Evolutionary conservation across 371 early-diverging fungal species (phyloP), one percentile per base, ranked within the genome.

Genomic region (Syncephalastrum contaminatum): DNA sequence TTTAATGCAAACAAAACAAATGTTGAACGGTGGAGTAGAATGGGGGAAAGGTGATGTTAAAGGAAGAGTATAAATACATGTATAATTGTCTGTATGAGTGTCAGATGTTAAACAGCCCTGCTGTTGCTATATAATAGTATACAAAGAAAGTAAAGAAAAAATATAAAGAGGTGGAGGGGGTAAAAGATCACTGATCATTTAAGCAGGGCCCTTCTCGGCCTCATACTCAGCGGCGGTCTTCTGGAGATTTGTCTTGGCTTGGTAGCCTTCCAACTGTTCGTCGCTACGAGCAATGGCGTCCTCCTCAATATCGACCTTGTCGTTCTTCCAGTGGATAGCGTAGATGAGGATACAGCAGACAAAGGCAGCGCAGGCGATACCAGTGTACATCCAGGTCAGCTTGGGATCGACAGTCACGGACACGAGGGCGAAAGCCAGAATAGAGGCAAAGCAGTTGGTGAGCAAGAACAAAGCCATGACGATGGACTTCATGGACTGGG

Each of bases 381-480:
- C 79, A 19, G 77, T 83, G 62, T 83, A 86, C 63, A 85, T 66
- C 57, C 78, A 81, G 7, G 79, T 73, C 47, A 88, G 72, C 64
- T 85, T 73, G 54, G 88, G 88, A 53, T 86, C 85, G 20, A 75
- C 77, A 5, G 83, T 70, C 67, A 82, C 80, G 19, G 78, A 72
- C 43, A 85, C 88, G 49, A 89, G 63, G 53, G 80, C 70, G 63
- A 89, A 77, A 27, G 74, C 83, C 47, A 88, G 77, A 43, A 87
- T 64, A 1, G 87, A 70, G 57, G 87, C 88, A 45, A 81, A 65
- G 48, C 84, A 86, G 70, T 80, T 84, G 47, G 88, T 83, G 56
- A 88, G 75, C 63, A 90, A 67, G 76, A 77, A 88, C 42, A 86
- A 50, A 5, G 88, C 75, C 75, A 84, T 85, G 43, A 88, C 84